phyloP scores from a whole-genome alignment of 2,329 filamentous ascomycete species.

The Fusarium burgessii region DNA sequence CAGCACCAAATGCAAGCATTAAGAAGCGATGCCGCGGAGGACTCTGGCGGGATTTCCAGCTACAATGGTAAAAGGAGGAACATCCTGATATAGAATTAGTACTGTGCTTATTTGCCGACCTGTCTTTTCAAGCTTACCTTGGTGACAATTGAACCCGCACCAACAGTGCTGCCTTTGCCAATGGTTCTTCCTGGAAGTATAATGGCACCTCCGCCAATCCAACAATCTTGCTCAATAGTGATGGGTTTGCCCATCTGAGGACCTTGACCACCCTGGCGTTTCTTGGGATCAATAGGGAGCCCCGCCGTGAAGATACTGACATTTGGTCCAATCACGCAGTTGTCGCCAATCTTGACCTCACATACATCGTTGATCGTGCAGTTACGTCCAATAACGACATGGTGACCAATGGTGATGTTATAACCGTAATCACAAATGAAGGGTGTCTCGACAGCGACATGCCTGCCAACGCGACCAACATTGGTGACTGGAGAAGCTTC shows the following conservation, averaged over 20 bases:
- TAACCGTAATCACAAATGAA: conserved; percentile 97
- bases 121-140: conserved; percentile 63
- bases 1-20: conserved; percentile 33
- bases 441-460: conserved; percentile 84
- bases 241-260: conserved; percentile 78
- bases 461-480: conserved; percentile 75
- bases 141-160: conserved; percentile 86
- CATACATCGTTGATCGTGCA: conserved; percentile 91
- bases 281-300: conserved; percentile 77
- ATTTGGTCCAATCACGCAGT: conserved; percentile 82
- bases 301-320: conserved; percentile 87
- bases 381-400: conserved; percentile 84
- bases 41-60: conserved; percentile 77
- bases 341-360: conserved; percentile 82
- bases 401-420: conserved; percentile 88
- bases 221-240: conserved; percentile 86
- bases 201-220: conserved; percentile 81
- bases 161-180: conserved; percentile 82
- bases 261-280: conserved; percentile 79
- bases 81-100: conserved; percentile 59
- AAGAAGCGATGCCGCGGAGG: conserved; percentile 55
- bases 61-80: conserved; percentile 75
- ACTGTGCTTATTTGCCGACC: neutral
- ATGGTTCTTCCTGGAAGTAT: conserved; percentile 85
- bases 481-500: conserved; percentile 64